Evolutionary conservation across 805 yeast genomes (phyloP), one percentile per base, ranked within the genome.

Genomic region (Priceomyces carsonii): DNA sequence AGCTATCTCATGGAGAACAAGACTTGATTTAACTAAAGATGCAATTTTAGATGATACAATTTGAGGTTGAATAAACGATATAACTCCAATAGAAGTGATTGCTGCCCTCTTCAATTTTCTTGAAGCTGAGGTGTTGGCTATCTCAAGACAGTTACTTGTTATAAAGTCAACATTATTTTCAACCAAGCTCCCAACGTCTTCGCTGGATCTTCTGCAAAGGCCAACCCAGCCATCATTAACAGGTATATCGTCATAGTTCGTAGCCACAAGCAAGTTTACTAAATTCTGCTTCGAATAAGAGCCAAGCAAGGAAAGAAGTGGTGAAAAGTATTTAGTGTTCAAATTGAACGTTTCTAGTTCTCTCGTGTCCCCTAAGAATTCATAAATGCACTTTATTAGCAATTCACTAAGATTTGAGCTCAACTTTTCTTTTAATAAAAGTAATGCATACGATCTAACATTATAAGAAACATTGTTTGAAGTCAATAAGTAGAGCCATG

Each of bases 181-280:
- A 12, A 83, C 75, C 20, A 87, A 54, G 1, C 48, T 44, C 10
- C 84, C 84, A 2, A 96, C 86, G 53, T 90, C 95, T 21, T 63
- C 38, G 6, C 36, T 38, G 6, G 84, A 73, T 29, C 75, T 65
- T 48, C 82, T 75, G 23, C 80, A 80, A 26, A 88, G 59, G 0
- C 85, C 85, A 21, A 88, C 83, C 98, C 98, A 91, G 1, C 83
- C 81, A 40, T 74, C 59, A 61, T 53, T 67, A 61, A 43, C 57
- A 38, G 29, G 58, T 44, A 63, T 43, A 5, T 32, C 34, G 7
- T 44, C 23, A 35, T 57, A 57, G 44, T 61, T 59, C 2, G 71
- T 57, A 5, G 55, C 45, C 7, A 61, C 47, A 22, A 63, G 36
- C 16, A 65, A 45, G 19, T 47, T 42, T 14, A 32, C 29, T 27